Conservation (phyloP, 2,329 filamentous ascomycete genomes). For the Thielaviopsis punctulata region DNA sequence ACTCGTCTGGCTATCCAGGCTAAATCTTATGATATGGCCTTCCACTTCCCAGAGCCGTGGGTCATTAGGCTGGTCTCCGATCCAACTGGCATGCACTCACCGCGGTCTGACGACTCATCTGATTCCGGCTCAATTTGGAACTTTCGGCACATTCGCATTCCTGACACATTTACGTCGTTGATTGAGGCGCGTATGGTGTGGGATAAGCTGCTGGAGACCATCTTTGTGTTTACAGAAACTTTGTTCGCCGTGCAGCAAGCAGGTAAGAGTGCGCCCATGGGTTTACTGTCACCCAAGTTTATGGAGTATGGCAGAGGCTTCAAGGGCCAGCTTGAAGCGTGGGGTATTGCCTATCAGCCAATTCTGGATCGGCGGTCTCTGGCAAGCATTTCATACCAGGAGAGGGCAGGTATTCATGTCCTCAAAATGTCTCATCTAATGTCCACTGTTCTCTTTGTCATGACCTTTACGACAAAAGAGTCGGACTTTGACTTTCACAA, state of each 20-base stretch:
- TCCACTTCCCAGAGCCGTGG: conserved; percentile 46
- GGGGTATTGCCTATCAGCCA: conserved; percentile 38
- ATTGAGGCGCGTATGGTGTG: conserved; percentile 38
- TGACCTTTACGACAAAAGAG: conserved; percentile 43
- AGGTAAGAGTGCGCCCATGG: conserved; percentile 32
- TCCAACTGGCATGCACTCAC: not conserved
- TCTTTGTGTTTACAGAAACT: conserved; percentile 41
- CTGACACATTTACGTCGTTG: conserved; percentile 29
- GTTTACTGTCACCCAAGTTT: conserved; percentile 32
- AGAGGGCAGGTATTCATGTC: conserved; percentile 41
- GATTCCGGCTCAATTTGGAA: not conserved
- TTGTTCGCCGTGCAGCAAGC: conserved; percentile 27
- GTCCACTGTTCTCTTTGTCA: conserved; percentile 37
- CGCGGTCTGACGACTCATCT: not conserved
- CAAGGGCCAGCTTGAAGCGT: conserved; percentile 33
- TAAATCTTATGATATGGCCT: conserved; percentile 52
- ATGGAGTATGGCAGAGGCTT: conserved; percentile 31
- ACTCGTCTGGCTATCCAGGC: conserved; percentile 46
- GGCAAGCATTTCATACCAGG: conserved; percentile 33
- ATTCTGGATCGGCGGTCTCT: conserved; percentile 32
- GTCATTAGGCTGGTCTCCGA: conserved; percentile 32
- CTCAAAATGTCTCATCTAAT: conserved; percentile 47
- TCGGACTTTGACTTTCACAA: conserved; percentile 39
- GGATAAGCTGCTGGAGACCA: conserved; percentile 37
- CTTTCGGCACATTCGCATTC: conserved; percentile 15